A percentile compares a stretch with the other conserved stretches of the same genome.
phyloP scores from a whole-genome alignment of 169 alveolate species.

The Neospora caninum region DNA sequence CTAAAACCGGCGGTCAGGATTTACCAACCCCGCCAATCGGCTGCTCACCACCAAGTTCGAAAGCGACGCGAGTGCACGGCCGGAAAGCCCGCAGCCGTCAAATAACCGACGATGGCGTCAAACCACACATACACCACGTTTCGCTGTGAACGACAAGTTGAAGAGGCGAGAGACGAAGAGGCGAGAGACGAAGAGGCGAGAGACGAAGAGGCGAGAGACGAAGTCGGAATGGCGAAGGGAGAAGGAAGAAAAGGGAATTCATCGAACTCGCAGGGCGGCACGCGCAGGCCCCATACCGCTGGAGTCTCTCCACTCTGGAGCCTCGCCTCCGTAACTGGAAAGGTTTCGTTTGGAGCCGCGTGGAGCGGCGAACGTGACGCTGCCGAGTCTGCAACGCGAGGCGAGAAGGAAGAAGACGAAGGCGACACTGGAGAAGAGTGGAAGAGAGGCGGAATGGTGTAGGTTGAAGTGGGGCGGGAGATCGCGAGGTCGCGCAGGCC shows the following conservation, averaged over 20 bases:
- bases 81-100: slow-evolving; percentile 77
- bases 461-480: slow-evolving; percentile 80
- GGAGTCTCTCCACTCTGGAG: slow-evolving; percentile 16
- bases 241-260: not conserved
- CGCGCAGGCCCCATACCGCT: slow-evolving; percentile 87
- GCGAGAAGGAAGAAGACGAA: not conserved
- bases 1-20: too few species aligned
- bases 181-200: not conserved
- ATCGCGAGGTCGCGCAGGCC: slow-evolving; percentile 84
- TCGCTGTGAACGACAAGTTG: slow-evolving; percentile 39
- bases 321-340: slow-evolving; percentile 56
- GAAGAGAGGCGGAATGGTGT: not conserved
- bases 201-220: not conserved
- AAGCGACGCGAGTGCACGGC: not conserved
- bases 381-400: not conserved
- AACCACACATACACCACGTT: slow-evolving; percentile 93
- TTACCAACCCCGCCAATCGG: too few species aligned
- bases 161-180: not conserved
- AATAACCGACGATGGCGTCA: slow-evolving; percentile 87
- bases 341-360: too few species aligned
- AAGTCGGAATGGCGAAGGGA: not conserved
- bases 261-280: slow-evolving; percentile 42
- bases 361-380: not conserved
- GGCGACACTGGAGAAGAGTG: not conserved
- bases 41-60: not conserved